phyloP scores from a whole-genome alignment of 192 early-diverging fungal species.

The Coemansia sp. region DNA sequence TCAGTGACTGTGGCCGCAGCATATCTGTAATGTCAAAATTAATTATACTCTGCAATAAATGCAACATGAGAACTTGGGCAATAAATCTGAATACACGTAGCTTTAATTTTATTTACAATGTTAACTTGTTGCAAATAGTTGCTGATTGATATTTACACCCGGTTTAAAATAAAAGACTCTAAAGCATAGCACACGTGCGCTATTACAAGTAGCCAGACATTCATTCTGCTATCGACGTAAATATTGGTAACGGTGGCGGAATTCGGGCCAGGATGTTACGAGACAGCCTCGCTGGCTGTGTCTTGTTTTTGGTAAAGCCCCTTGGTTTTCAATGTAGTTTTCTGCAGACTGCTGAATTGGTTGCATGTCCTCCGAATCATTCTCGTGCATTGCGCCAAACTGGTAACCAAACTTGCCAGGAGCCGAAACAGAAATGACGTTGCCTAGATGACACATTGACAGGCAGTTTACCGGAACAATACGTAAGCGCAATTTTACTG shows the following conservation, averaged over 20 bases:
- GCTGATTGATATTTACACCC: neutral
- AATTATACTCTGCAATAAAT: neutral
- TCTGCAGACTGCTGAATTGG: slow-evolving; percentile 33
- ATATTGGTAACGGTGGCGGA: neutral
- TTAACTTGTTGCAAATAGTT: neutral
- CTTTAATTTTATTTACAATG: neutral
- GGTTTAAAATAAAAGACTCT: neutral
- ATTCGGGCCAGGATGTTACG: slow-evolving; percentile 51
- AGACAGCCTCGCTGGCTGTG: slow-evolving; percentile 34
- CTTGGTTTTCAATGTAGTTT: slow-evolving; percentile 48
- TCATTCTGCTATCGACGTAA: no score
- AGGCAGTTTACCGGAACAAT: slow-evolving; percentile 53
- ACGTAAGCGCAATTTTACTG: slow-evolving; percentile 5
- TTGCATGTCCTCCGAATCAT: no score
- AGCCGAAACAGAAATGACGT: slow-evolving; percentile 38
- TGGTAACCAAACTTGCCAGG: slow-evolving; percentile 48
- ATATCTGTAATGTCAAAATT: neutral
- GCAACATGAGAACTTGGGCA: neutral
- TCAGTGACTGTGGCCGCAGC: neutral
- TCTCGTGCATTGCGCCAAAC: no score
- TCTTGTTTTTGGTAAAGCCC: slow-evolving; percentile 55
- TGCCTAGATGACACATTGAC: slow-evolving; percentile 50
- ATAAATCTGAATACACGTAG: neutral
- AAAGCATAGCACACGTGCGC: slow-evolving; percentile 19
- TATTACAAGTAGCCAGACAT: no score